Base-by-base conservation (phyloP, 176 grass and related monocot genomes). In the Melocanna baccifera region DNA sequence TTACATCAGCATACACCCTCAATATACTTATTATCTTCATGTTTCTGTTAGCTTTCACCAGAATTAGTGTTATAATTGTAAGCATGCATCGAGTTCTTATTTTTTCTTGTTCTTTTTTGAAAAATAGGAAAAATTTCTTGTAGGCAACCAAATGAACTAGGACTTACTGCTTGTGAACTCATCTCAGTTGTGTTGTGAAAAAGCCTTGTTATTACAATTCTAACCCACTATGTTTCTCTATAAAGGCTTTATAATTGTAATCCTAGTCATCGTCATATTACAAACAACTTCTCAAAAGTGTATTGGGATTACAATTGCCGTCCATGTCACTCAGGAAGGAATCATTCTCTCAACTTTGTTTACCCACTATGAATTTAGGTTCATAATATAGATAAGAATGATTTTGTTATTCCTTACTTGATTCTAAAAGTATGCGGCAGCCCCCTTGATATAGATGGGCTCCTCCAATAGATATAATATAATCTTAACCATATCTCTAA, bases 1-100 rank as follows among this genome's bases (percentile, higher is more conserved):
- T 71, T 48, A 7, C 9, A 23, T 72, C 53, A 62, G 30, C 42
- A 66, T 6, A 55, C 41, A 26, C 12, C 20, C 36, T 26, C 41
- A 73, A 48, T 42, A 73, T 30, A 57, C 6, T 73, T 39, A 26
- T 65, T 67, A 26, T 29, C 56, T 12, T 48, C 16, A 25, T 67
- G 16, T 25, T 76, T 76, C 3, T 50, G 0, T 41, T 12, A n/a
- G 32, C 32, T 73, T 76, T 58, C 40, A 71, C 43, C 20, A 29
- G 78, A 85, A 76, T 12, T 30, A 34, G 2, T 87, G 12, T 25
- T 64, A 58, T 40, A 39, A 41, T 71, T 23, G 79, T 13, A 77
- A 83, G 22, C 43, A 41, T n/a, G 25, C 12, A 15, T 23, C 0
- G 28, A 10, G 2, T 66, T 67, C 61, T 80, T 73, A 40, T 62